These are phyloP conservation scores for Ogataea ramenticola DNA, from an alignment of 805 yeast genomes.

Conservation along the genomic window DNA sequence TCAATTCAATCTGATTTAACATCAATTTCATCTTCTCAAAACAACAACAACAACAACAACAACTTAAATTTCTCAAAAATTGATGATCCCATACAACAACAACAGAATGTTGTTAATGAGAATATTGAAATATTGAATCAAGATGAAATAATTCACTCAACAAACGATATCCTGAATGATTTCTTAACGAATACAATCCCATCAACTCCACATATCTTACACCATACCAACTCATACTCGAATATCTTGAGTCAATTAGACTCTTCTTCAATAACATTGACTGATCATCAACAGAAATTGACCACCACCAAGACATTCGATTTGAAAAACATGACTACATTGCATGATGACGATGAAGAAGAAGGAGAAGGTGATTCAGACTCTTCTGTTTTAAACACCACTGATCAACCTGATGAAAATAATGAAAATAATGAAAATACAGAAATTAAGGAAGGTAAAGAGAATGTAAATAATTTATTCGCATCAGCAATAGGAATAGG, in stretches of 20 bases:
- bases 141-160: neutral
- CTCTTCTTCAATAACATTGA: neutral
- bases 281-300: neutral
- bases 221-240: neutral
- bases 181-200: neutral
- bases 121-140: neutral
- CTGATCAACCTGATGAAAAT: too few species aligned
- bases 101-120: too few species aligned
- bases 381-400: neutral
- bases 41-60: neutral
- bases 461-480: too few species aligned
- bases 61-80: too few species aligned
- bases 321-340: neutral
- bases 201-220: neutral
- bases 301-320: neutral
- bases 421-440: too few species aligned
- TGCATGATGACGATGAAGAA: neutral
- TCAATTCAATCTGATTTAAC: neutral
- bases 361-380: neutral
- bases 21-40: neutral
- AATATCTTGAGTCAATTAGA: neutral
- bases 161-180: neutral
- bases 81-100: too few species aligned
- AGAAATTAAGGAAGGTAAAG: too few species aligned
- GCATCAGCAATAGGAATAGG: too few species aligned